Percentiles rank a stretch among this genome's conserved stretches.
These are phyloP conservation scores for Pseudoperonospora humuli DNA, from an alignment of 352 stramenopile genomes.

Conservation along the genomic window DNA sequence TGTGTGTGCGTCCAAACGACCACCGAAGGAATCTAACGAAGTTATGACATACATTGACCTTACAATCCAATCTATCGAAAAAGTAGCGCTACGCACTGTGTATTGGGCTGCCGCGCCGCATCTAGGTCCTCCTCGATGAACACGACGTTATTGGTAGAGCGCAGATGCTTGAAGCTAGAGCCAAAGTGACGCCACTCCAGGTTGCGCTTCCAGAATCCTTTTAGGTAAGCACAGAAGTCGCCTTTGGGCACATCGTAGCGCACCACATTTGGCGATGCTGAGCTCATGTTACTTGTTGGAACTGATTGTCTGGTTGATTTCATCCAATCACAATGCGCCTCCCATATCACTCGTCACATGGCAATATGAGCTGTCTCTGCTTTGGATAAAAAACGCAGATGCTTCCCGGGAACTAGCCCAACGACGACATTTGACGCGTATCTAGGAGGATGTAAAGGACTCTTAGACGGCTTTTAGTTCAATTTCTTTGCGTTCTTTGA, in stretches of 20 bases:
- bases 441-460: too few relatives aligned
- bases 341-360: too few relatives aligned
- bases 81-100: constrained; percentile 28
- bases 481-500: too few relatives aligned
- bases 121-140: constrained; percentile 68
- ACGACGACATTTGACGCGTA: too few relatives aligned
- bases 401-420: too few relatives aligned
- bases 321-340: too few relatives aligned
- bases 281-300: constrained; percentile 23
- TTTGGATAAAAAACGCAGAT: too few relatives aligned
- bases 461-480: too few relatives aligned
- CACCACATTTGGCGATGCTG: constrained; percentile 21
- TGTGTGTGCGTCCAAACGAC: constrained; percentile 67
- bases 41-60: background rate
- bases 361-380: too few relatives aligned
- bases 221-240: constrained; percentile 65
- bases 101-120: constrained; percentile 64
- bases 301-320: too few relatives aligned
- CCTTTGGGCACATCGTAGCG: constrained; percentile 53
- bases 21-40: constrained; percentile 60
- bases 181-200: constrained; percentile 77
- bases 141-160: constrained; percentile 77
- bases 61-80: background rate
- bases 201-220: constrained; percentile 79
- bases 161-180: constrained; percentile 65